Evolutionary conservation across 2,329 filamentous ascomycete genomes (phyloP).

Genomic region (Clathrospora elynae): DNA sequence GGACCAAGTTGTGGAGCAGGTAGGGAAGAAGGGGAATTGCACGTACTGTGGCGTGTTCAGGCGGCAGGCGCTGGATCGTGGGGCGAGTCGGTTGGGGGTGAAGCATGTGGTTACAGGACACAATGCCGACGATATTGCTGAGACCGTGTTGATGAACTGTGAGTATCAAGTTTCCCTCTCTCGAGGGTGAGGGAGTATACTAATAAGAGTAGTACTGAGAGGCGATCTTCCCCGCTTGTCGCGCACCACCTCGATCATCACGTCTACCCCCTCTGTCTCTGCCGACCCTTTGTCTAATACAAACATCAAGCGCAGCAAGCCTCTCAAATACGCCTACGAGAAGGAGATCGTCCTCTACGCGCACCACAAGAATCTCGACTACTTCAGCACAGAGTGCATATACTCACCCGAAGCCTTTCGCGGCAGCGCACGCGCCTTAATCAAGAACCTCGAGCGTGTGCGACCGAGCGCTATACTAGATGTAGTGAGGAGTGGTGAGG

Average conservation of each 20-base stretch:
- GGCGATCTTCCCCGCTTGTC: slow-evolving; percentile 88
- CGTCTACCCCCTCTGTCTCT: slow-evolving; percentile 58
- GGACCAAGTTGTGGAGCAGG: slow-evolving; percentile 95
- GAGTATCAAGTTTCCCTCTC: slow-evolving; percentile 5
- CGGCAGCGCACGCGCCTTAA: slow-evolving; percentile 85
- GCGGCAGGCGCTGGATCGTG: slow-evolving; percentile 89
- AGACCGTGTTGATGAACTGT: slow-evolving; percentile 95
- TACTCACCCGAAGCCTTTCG: slow-evolving; percentile 97
- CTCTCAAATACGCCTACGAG: slow-evolving; percentile 96
- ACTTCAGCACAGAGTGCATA: slow-evolving; percentile 98
- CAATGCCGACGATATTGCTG: slow-evolving; percentile 95
- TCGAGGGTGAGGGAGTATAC: background rate
- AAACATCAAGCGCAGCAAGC: slow-evolving; percentile 93
- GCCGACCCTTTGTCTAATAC: slow-evolving; percentile 62
- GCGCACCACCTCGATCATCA: slow-evolving; percentile 88
- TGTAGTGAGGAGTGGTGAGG: slow-evolving; percentile 91
- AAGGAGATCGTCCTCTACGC: slow-evolving; percentile 99
- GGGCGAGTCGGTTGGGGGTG: slow-evolving; percentile 84
- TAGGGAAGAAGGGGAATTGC: slow-evolving; percentile 98
- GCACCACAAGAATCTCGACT: slow-evolving; percentile 94
- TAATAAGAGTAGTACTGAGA: slow-evolving; percentile 63
- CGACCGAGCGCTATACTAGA: slow-evolving; percentile 93
- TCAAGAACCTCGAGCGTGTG: slow-evolving; percentile 94
- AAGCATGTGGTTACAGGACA: slow-evolving; percentile 95
- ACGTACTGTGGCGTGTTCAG: slow-evolving; percentile 98